Evolutionary conservation across 208 protist species (phyloP), one percentile per base, ranked within the genome.

Genomic region (Trypanosoma vivax): DNA sequence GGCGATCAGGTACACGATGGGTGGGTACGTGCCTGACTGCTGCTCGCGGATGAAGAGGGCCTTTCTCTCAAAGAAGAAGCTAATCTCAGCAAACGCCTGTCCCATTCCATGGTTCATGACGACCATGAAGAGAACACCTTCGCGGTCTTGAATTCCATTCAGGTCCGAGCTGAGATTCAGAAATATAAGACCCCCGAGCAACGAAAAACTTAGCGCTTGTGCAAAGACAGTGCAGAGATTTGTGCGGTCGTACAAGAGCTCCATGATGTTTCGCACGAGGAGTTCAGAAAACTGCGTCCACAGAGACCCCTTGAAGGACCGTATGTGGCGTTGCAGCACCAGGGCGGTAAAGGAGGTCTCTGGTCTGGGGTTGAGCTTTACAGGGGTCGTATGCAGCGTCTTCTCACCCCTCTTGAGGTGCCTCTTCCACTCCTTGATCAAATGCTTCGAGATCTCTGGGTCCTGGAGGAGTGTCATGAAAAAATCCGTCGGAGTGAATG

Each of bases 401-500:
- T 70, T 57, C 11, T 52, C 51, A 9, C 51, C 50, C 38, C 73
- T 61, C 56, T 83, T 85, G 40, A 83, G 40, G 38, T 70, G 61
- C 60, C 82, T 73, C 29, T 55, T 50, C 84, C 84, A 92, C 29
- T 76, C 62, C 60, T 88, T 73, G 41, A 87, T 69, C 21, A 90
- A 65, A 38, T 79, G 41, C 30, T 60, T 73, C 18, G 66, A 61
- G 16, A 46, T 77, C 24, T 53, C 61, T 31, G 61, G 55, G 54
- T 86, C 79, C 57, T 92, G 83, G 24, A 94, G 53, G 18, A 94
- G 46, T 33, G 70, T 67, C 76, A 97, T 85, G 57, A 78, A 95
- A 66, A 88, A 86, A 63, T 97, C 94, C 6, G 79, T 78, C 27
- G 91, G 83, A 23, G 90, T 96, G 48, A 77, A 81, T 33, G 65